phyloP scores from a whole-genome alignment of 441 rosid genomes.

The Adansonia gregorii region DNA sequence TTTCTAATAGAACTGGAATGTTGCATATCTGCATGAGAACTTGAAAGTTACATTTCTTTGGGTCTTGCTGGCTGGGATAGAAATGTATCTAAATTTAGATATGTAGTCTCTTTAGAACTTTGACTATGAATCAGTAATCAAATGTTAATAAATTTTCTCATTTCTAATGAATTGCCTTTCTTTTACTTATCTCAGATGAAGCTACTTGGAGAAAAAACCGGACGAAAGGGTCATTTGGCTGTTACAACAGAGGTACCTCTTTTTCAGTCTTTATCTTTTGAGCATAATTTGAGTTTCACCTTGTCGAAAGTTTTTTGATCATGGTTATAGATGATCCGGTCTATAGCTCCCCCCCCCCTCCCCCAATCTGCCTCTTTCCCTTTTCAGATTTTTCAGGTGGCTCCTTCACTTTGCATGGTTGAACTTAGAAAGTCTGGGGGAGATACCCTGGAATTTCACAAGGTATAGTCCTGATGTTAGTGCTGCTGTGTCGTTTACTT shows the following conservation, averaged over 20 bases:
- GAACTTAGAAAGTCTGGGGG: constrained; percentile 95
- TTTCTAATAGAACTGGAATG: constrained; percentile 17
- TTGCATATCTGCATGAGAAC: background rate
- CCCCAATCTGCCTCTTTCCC: background rate
- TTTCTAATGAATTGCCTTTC: constrained; percentile 24
- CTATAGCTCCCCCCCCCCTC: background rate
- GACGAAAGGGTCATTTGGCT: constrained; percentile 96
- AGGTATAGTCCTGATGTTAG: constrained; percentile 46
- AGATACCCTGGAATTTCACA: constrained; percentile 98
- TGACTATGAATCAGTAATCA: background rate
- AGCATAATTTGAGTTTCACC: constrained; percentile 8
- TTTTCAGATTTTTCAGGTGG: constrained; percentile 87
- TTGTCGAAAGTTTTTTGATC: constrained; percentile 15
- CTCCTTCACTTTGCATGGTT: constrained; percentile 97
- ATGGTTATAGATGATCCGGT: background rate
- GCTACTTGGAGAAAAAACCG: constrained; percentile 88
- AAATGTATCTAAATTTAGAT: constrained; percentile 14
- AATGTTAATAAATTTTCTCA: constrained; percentile 10
- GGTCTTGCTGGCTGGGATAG: constrained; percentile 13
- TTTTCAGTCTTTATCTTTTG: constrained; percentile 14
- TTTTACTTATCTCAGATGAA: constrained; percentile 61
- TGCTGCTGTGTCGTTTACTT: background rate
- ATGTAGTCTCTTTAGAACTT: constrained; percentile 2
- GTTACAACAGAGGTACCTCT: constrained; percentile 83
- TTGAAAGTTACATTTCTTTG: background rate